Conservation (phyloP, 2,329 filamentous ascomycete species). For the Aspergillus ibericus region DNA sequence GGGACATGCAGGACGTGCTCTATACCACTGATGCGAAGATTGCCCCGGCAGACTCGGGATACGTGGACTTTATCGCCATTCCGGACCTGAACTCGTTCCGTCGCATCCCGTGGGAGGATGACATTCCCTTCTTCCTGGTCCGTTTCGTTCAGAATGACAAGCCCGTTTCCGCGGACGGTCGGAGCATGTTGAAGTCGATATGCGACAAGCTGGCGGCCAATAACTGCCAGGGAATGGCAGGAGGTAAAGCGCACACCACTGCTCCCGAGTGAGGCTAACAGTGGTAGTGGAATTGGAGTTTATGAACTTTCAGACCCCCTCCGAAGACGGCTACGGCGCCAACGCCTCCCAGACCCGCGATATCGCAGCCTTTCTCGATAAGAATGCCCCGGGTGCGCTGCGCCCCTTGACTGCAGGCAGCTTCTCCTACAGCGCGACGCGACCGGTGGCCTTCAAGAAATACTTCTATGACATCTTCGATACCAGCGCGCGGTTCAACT, state of each 20-base stretch:
- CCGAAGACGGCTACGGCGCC: conserved; percentile 42
- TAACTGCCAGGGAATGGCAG: conserved; percentile 80
- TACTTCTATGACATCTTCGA: conserved; percentile 88
- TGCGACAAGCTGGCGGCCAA: conserved; percentile 64
- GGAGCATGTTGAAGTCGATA: conserved; percentile 68
- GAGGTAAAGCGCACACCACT: conserved; percentile 61
- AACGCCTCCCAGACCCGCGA: conserved; percentile 78
- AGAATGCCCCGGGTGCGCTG: conserved; percentile 69
- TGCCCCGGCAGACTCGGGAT: conserved; percentile 83
- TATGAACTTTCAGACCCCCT: conserved; percentile 36
- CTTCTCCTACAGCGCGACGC: conserved; percentile 87
- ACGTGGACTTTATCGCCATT: conserved; percentile 77
- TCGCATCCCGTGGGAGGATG: conserved; percentile 84
- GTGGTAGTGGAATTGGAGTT: conserved; percentile 83
- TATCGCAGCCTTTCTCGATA: conserved; percentile 69
- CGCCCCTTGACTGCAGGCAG: conserved; percentile 86
- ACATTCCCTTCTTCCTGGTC: conserved; percentile 80
- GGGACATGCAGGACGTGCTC: conserved; percentile 93
- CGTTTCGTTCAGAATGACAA: conserved; percentile 74
- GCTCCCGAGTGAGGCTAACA: background rate
- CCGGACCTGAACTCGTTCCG: conserved; percentile 74
- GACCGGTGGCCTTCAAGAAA: conserved; percentile 82
- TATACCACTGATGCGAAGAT: conserved; percentile 66
- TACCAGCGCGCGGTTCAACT: conserved; percentile 71
- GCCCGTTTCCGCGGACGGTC: conserved; percentile 73